Percentiles rank a stretch among this genome's conserved stretches.
phyloP scores from a whole-genome alignment of 2,329 filamentous ascomycete genomes.

The Hyphodiscus sp. region DNA sequence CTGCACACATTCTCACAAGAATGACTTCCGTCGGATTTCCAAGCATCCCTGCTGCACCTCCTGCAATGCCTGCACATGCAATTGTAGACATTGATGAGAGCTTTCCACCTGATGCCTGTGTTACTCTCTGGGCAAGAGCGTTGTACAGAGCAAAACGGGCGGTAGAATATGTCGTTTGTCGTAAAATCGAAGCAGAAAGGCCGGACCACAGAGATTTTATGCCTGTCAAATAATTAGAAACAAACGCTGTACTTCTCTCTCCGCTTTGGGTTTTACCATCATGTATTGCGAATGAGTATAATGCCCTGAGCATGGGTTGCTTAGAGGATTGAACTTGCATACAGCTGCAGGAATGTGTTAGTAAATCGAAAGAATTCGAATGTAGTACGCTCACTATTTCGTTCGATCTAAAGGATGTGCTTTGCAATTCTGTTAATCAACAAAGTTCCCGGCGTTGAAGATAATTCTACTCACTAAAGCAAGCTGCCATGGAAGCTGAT shows the following conservation, averaged over 20 bases:
- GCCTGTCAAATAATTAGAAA: conserved; percentile 22
- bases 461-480: conserved; percentile 34
- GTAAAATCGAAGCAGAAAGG: conserved; percentile 38
- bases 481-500: conserved; percentile 39
- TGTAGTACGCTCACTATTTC: conserved; percentile 33
- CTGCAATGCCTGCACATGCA: conserved; percentile 34
- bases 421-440: conserved; percentile 6
- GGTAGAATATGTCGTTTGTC: conserved; percentile 40
- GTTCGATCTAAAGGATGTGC: conserved; percentile 41
- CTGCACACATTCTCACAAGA: conserved; percentile 40
- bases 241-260: background rate
- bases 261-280: conserved; percentile 30
- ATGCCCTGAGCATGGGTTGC: conserved; percentile 34
- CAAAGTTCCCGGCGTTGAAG: background rate
- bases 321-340: conserved; percentile 39
- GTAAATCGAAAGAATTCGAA: background rate
- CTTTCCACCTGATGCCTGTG: conserved; percentile 26
- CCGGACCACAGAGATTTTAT: conserved; percentile 38
- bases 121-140: conserved; percentile 29
- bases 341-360: conserved; percentile 26
- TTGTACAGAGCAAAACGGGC: conserved; percentile 39
- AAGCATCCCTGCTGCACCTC: conserved; percentile 37
- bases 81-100: conserved; percentile 33
- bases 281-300: conserved; percentile 34
- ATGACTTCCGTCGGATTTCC: conserved; percentile 40